Evolutionary conservation across 176 grass and related monocot genomes (phyloP), one percentile per base, ranked within the genome.

Genomic region (Musa beccarii): DNA sequence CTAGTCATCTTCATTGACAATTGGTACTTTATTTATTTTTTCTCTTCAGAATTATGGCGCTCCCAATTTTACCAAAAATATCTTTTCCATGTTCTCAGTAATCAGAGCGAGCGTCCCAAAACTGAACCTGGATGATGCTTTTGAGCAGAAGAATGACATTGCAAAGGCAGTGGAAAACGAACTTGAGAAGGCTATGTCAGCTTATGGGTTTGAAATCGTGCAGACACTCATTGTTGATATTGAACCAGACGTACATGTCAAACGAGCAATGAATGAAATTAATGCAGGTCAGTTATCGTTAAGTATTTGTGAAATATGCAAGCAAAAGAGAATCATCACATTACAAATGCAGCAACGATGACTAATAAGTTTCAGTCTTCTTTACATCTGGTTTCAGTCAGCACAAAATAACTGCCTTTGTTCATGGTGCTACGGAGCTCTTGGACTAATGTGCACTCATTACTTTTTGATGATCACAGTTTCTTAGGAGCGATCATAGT

Each of bases 81-180:
- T 24, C 19, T 2, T 54, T 53, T 29, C 11, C 10, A 8, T 86
- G 13, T 72, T 14, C 9, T 8, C 76, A 96, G 92, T 96, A 52
- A 96, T 96, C 79, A 80, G 92, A 82, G 89, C 92, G 54, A 89
- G 80, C 20, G 86, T 96, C 13, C 92, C 89, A 1, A 92, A 92
- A 77, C 82, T 96, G 17, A 78, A 62, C 66, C 65, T 96, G 56
- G 92, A 96, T 23, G 83, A 92, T 8, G 80, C 80, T 22, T 96
- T 96, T 14, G 92, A 89, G 78, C 92, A 96, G 80, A 96, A 96
- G 66, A 87, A 84, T 17, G 92, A 92, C 1, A 92, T 96, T 20
- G 92, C 92, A 54, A 86, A 25, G 81, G 83, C 89, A 3, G 92
- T 92, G 59, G 92, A 96, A 86, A 68, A 96, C 0, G 89, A 92